Percentiles rank a stretch among this genome's conserved stretches.
Conservation (phyloP, 352 stramenopile species). For the Pythium brassicae region DNA sequence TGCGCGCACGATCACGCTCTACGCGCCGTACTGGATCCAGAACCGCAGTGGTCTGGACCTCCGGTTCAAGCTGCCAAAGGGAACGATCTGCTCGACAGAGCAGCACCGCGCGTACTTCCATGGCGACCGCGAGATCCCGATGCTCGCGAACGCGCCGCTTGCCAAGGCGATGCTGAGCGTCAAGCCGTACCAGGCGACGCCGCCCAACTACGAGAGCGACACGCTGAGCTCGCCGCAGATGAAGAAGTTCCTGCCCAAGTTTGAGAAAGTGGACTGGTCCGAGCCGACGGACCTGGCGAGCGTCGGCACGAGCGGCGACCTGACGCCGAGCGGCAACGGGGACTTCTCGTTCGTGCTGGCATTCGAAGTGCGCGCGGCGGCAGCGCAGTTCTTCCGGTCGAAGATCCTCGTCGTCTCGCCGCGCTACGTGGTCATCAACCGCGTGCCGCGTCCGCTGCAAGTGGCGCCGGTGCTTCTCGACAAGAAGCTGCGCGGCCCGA, state of each 20-base stretch:
- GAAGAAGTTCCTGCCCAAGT: slow-evolving; percentile 73
- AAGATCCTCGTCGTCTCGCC: slow-evolving; percentile 81
- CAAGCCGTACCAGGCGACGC: slow-evolving; percentile 68
- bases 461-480: slow-evolving; percentile 74
- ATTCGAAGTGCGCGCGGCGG: slow-evolving; percentile 75
- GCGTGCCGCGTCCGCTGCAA: slow-evolving; percentile 55
- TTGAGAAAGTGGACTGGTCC: slow-evolving; percentile 71
- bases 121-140: slow-evolving; percentile 49
- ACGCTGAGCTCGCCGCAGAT: slow-evolving; percentile 38
- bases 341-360: slow-evolving; percentile 73
- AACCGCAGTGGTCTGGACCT: slow-evolving; percentile 80
- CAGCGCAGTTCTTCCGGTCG: slow-evolving; percentile 75
- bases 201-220: slow-evolving; percentile 44
- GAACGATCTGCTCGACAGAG: slow-evolving; percentile 51
- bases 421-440: slow-evolving; percentile 70
- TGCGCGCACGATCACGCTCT: slow-evolving; percentile 61
- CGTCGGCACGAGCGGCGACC: slow-evolving; percentile 72
- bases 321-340: slow-evolving; percentile 35
- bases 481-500: slow-evolving; percentile 55
- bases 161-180: slow-evolving; percentile 68
- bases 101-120: slow-evolving; percentile 72
- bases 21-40: slow-evolving; percentile 81
- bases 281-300: slow-evolving; percentile 63
- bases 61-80: slow-evolving; percentile 56
- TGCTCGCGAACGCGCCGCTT: slow-evolving; percentile 52